These are phyloP conservation scores for Hanseniaspora jakobsenii DNA, from an alignment of 805 yeast genomes.

Conservation along the genomic window DNA sequence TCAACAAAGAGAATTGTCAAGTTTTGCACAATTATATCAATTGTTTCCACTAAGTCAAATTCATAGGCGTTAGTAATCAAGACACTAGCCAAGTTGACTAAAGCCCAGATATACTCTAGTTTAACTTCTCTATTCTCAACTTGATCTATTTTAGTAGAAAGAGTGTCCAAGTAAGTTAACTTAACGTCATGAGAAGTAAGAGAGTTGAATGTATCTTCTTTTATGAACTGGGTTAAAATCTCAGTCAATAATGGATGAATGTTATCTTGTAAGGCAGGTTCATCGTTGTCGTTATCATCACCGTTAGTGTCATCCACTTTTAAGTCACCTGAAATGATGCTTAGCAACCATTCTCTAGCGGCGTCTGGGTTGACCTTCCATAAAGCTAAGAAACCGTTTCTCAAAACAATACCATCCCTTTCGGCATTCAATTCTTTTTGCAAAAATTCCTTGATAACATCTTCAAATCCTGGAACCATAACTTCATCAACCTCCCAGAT, in stretches of 20 bases:
- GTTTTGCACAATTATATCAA: constrained; percentile 44
- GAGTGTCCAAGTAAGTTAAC: constrained; percentile 83
- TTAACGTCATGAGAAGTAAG: constrained; percentile 51
- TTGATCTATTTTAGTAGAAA: constrained; percentile 36
- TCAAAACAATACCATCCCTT: constrained; percentile 83
- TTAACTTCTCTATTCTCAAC: constrained; percentile 39
- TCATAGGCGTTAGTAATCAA: constrained; percentile 47
- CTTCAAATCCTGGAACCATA: constrained; percentile 91
- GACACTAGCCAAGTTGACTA: constrained; percentile 51
- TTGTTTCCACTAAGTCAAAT: constrained; percentile 31
- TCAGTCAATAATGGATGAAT: constrained; percentile 78
- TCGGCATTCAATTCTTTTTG: constrained; percentile 40
- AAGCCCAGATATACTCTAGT: constrained; percentile 83
- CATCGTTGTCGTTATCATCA: constrained; percentile 55
- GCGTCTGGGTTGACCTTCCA: constrained; percentile 72
- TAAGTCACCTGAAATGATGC: constrained; percentile 1
- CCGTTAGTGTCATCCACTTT: constrained; percentile 3
- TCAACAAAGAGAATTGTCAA: constrained; percentile 79
- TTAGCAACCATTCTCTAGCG: constrained; percentile 46
- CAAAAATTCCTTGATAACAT: constrained; percentile 59
- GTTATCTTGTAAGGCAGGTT: constrained; percentile 34
- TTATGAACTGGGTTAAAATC: constrained; percentile 81
- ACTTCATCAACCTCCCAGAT: constrained; percentile 74
- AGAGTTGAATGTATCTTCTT: constrained; percentile 57
- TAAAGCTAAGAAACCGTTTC: constrained; percentile 87